Conservation (phyloP, 306 rosid genomes). For the Vigna nakashimae region DNA sequence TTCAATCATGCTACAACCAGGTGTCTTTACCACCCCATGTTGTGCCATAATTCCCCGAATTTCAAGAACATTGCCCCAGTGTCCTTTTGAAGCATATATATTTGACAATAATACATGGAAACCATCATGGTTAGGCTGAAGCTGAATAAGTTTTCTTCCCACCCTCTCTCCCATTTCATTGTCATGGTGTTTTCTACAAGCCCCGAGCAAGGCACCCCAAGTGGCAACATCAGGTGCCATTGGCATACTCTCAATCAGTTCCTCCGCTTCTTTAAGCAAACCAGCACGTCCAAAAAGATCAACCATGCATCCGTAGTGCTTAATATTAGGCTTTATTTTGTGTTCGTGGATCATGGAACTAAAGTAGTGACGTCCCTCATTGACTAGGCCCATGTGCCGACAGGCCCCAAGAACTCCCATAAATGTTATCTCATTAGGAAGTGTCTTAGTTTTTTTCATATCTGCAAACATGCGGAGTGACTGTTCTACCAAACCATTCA, state of each 20-base stretch:
- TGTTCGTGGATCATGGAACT: slow-evolving; percentile 67
- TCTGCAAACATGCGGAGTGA: slow-evolving; percentile 66
- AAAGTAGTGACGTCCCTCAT: slow-evolving; percentile 74
- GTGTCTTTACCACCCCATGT: slow-evolving; percentile 74
- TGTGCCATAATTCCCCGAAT: slow-evolving; percentile 70
- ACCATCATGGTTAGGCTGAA: slow-evolving; percentile 85
- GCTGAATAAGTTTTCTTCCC: slow-evolving; percentile 77
- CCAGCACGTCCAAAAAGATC: slow-evolving; percentile 93
- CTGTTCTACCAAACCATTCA: slow-evolving; percentile 72
- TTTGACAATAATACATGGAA: slow-evolving; percentile 77
- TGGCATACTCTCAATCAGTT: slow-evolving; percentile 75
- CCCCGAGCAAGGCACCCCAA: slow-evolving; percentile 93
- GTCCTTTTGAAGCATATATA: slow-evolving; percentile 82
- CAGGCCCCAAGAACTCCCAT: slow-evolving; percentile 88
- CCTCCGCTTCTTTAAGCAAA: slow-evolving; percentile 82
- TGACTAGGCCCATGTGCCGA: slow-evolving; percentile 86
- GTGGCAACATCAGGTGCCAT: slow-evolving; percentile 77
- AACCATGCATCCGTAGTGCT: slow-evolving; percentile 88
- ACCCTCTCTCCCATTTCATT: slow-evolving; percentile 76
- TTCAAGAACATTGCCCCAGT: slow-evolving; percentile 74
- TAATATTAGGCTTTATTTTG: slow-evolving; percentile 72
- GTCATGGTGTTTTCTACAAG: slow-evolving; percentile 73
- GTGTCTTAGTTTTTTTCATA: slow-evolving; percentile 56
- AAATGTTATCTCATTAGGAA: slow-evolving; percentile 87
- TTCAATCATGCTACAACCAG: slow-evolving; percentile 85